Conservation (phyloP, 2,329 filamentous ascomycete genomes). For the Aplosporella prunicola region DNA sequence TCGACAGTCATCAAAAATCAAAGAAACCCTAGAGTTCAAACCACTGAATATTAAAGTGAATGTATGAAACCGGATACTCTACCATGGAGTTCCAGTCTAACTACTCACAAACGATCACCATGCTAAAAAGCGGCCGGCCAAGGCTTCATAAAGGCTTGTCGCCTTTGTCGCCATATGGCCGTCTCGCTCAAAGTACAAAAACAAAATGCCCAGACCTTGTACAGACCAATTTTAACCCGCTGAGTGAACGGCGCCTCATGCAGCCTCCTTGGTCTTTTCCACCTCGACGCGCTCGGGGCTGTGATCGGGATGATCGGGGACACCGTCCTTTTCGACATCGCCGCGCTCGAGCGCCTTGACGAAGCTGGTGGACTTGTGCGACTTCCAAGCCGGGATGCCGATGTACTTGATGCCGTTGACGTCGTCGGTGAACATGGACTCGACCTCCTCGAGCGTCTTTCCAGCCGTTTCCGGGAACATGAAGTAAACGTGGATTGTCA, state of each 20-base stretch:
- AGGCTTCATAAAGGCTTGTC: too few relatives aligned
- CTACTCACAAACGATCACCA: too few relatives aligned
- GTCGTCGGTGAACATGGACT: conserved; percentile 53
- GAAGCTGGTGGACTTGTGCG: conserved; percentile 17
- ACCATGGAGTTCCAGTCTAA: too few relatives aligned
- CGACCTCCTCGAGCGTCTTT: conserved; percentile 68
- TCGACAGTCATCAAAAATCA: too few relatives aligned
- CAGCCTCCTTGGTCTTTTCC: conserved; percentile 11
- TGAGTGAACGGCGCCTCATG: background rate
- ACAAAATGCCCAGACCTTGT: too few relatives aligned
- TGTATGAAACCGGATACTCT: too few relatives aligned
- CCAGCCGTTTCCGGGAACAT: conserved; percentile 60
- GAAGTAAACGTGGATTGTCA: conserved; percentile 60
- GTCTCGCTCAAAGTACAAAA: too few relatives aligned
- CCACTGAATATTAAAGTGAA: too few relatives aligned
- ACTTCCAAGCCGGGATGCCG: conserved; percentile 50
- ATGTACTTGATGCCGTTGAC: conserved; percentile 31
- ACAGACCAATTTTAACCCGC: too few relatives aligned
- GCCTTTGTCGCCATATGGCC: too few relatives aligned
- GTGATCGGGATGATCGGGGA: conserved; percentile 11
- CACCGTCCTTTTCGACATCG: conserved; percentile 16
- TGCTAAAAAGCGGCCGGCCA: too few relatives aligned
- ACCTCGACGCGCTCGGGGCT: conserved; percentile 18
- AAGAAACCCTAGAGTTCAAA: too few relatives aligned
- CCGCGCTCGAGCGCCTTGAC: conserved; percentile 18